phyloP scores from a whole-genome alignment of 495 filamentous ascomycete species.

The Penicillium maclennaniae region DNA sequence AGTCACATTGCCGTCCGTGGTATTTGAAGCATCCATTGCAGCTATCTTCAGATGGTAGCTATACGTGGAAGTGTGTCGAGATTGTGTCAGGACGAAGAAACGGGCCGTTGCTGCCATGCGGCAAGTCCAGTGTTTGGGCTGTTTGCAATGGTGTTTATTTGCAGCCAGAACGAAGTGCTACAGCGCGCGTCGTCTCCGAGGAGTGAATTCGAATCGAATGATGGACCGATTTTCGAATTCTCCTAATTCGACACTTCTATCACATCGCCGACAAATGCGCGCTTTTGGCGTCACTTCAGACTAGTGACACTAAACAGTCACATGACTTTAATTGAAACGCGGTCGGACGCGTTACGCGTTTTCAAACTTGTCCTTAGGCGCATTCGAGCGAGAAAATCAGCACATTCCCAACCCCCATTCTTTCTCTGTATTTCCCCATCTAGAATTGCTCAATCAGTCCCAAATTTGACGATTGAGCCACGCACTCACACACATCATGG shows the following conservation, averaged over 20 bases:
- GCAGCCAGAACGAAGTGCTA: background rate
- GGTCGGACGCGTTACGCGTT: too few species aligned
- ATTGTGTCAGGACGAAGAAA: background rate
- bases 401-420: slow-evolving; percentile 2
- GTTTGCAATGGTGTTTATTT: slow-evolving; percentile 1
- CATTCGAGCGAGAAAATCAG: slow-evolving; percentile 7
- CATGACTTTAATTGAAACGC: too few species aligned
- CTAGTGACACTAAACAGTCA: too few species aligned
- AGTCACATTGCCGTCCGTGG: slow-evolving; percentile 1
- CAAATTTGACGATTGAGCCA: slow-evolving; percentile 6
- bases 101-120: background rate
- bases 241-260: too few species aligned
- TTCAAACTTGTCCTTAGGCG: too few species aligned
- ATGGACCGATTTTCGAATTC: background rate
- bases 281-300: too few species aligned
- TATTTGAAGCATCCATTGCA: slow-evolving; percentile 11
- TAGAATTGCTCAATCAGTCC: slow-evolving; percentile 1
- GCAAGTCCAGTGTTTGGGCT: slow-evolving; percentile 1
- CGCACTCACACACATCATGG: slow-evolving; percentile 32
- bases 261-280: slow-evolving; percentile 24
- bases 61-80: background rate
- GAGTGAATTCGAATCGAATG: background rate
- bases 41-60: background rate
- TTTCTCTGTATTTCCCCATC: background rate
- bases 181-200: background rate